These are phyloP conservation scores for Arachis monticola DNA, from an alignment of 331 rosid species.

Conservation along the genomic window DNA sequence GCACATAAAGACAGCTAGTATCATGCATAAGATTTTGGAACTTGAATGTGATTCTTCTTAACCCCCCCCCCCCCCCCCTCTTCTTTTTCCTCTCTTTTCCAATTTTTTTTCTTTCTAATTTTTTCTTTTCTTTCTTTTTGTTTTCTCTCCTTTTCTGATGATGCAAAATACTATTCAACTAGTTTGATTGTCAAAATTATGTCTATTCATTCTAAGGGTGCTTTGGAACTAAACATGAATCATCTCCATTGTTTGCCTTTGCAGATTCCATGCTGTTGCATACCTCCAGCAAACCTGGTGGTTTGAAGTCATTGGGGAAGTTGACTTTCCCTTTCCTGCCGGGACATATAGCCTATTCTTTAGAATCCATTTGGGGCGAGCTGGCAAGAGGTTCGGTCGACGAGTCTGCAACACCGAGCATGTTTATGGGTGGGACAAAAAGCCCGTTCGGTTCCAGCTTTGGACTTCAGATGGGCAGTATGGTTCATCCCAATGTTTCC, in stretches of 20 bases:
- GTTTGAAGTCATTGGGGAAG: slow-evolving; percentile 84
- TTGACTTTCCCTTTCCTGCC: slow-evolving; percentile 72
- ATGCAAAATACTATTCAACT: background rate
- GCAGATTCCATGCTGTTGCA: slow-evolving; percentile 63
- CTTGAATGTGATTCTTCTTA: background rate
- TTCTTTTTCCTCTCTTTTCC: background rate
- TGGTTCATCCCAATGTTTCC: slow-evolving; percentile 57
- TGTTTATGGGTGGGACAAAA: slow-evolving; percentile 81
- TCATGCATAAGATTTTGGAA: background rate
- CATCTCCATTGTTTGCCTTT: slow-evolving; percentile 19
- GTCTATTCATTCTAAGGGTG: background rate
- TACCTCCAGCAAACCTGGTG: slow-evolving; percentile 86
- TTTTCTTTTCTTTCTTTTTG: background rate
- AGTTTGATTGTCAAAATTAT: slow-evolving; percentile 1
- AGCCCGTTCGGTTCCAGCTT: slow-evolving; percentile 76
- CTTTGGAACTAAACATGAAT: slow-evolving; percentile 4
- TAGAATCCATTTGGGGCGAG: slow-evolving; percentile 63
- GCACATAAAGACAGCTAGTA: background rate
- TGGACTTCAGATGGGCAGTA: slow-evolving; percentile 76
- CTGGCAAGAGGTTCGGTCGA: slow-evolving; percentile 64
- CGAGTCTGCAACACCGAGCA: slow-evolving; percentile 61
- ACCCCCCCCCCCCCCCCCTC: background rate
- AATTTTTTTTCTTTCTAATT: too few relatives aligned
- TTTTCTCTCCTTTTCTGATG: background rate
- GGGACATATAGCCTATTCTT: slow-evolving; percentile 75